Evolutionary conservation across 768 basidiomycete species (phyloP).

Genomic region (Tulasnella sp.): DNA sequence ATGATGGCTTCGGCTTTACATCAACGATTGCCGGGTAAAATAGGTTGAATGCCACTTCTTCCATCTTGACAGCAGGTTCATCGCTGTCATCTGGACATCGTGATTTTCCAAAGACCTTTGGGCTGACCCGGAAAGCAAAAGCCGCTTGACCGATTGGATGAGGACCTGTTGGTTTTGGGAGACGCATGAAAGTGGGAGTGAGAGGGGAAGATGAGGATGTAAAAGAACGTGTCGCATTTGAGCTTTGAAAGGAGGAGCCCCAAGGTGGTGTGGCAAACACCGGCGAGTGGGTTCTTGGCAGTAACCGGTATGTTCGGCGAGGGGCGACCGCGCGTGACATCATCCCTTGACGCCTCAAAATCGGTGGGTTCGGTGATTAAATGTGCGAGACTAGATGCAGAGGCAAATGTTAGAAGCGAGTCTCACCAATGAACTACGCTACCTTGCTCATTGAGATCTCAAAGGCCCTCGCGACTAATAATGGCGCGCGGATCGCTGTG

Average conservation of each 20-base stretch:
- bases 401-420: too few species aligned
- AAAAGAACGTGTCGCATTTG: too few species aligned
- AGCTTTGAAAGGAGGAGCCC: too few species aligned
- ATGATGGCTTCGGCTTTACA: slow-evolving; percentile 21
- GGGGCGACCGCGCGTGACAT: too few species aligned
- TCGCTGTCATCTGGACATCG: background rate
- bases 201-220: background rate
- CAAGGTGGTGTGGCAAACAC: too few species aligned
- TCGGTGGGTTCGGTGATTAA: too few species aligned
- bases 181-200: background rate
- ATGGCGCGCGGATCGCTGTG: slow-evolving; percentile 12
- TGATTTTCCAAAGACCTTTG: background rate
- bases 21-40: slow-evolving; percentile 48
- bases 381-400: too few species aligned
- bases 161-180: slow-evolving; percentile 2
- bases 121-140: background rate
- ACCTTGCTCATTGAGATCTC: slow-evolving; percentile 18
- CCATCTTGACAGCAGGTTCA: slow-evolving; percentile 41
- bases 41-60: slow-evolving; percentile 53
- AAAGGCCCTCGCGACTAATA: slow-evolving; percentile 12
- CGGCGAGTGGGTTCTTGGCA: too few species aligned
- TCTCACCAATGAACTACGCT: slow-evolving; percentile 8
- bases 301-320: too few species aligned
- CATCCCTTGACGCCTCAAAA: too few species aligned
- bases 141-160: background rate